Conservation (phyloP, 1,284 basidiomycete genomes). For the Macrocystidia cucumis region DNA sequence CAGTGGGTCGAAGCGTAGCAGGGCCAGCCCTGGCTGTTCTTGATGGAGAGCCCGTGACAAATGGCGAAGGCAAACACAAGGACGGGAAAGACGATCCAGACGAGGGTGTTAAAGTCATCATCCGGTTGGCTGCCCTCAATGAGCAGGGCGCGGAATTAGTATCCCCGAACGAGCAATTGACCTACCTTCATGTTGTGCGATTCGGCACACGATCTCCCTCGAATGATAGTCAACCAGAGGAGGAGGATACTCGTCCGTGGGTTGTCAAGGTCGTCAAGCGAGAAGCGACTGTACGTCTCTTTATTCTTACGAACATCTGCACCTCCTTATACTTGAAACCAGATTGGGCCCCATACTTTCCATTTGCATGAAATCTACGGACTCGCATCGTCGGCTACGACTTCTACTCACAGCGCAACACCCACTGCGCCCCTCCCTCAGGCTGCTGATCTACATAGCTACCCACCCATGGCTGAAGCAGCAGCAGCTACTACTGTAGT, state of each 20-base stretch:
- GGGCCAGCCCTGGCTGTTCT: slow-evolving; percentile 74
- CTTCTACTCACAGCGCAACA: slow-evolving; percentile 30
- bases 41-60: slow-evolving; percentile 36
- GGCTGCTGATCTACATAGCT: slow-evolving; percentile 32
- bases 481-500: slow-evolving; percentile 14
- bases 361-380: slow-evolving; percentile 91
- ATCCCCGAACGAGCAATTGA: slow-evolving; percentile 75
- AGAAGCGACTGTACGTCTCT: slow-evolving; percentile 60
- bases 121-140: slow-evolving; percentile 71
- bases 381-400: slow-evolving; percentile 48
- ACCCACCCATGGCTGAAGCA: slow-evolving; percentile 37
- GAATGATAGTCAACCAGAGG: slow-evolving; percentile 22
- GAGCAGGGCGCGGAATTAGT: slow-evolving; percentile 57
- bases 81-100: slow-evolving; percentile 39
- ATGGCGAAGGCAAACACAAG: slow-evolving; percentile 30
- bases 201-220: slow-evolving; percentile 41
- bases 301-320: slow-evolving; percentile 6
- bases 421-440: slow-evolving; percentile 30
- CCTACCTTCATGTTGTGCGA: slow-evolving; percentile 79
- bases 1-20: slow-evolving; percentile 39
- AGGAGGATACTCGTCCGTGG: slow-evolving; percentile 61
- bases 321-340: too few species aligned
- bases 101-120: slow-evolving; percentile 69
- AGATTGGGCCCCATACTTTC: slow-evolving; percentile 88
- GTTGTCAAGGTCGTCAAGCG: slow-evolving; percentile 85